Evolutionary conservation across 1,284 basidiomycete genomes (phyloP).

Genomic region (Leucoagaricus sp.): DNA sequence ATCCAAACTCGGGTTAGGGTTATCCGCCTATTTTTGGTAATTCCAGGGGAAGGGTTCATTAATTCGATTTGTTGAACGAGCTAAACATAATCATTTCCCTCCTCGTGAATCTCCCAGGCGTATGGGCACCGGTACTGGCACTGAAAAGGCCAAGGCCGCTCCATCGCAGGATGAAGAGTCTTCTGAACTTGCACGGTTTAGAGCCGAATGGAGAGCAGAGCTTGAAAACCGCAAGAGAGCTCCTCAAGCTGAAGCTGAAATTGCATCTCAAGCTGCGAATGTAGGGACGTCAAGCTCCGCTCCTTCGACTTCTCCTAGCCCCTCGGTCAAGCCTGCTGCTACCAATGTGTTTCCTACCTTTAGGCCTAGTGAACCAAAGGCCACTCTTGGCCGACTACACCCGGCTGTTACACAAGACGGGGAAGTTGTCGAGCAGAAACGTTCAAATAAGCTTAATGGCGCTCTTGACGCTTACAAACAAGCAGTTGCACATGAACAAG

Average conservation of each 20-base stretch:
- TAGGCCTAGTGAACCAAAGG: not conserved
- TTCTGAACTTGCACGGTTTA: constrained; percentile 63
- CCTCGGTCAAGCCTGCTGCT: not conserved
- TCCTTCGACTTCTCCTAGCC: not conserved
- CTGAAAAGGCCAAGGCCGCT: constrained; percentile 1
- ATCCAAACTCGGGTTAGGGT: constrained; percentile 22
- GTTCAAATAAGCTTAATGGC: constrained; percentile 37
- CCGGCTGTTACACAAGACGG: constrained; percentile 17
- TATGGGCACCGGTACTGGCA: not conserved
- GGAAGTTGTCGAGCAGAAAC: constrained; percentile 14
- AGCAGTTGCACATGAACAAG: constrained; percentile 75
- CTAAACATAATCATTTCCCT: not conserved
- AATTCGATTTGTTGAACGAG: not conserved
- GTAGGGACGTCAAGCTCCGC: not conserved
- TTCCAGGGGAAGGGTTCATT: not conserved
- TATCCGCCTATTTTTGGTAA: constrained; percentile 4
- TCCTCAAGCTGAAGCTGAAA: not conserved
- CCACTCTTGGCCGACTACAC: constrained; percentile 1
- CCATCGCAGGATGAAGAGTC: constrained; percentile 28
- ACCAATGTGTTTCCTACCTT: not conserved
- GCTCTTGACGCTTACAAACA: constrained; percentile 70
- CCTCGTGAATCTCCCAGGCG: not conserved
- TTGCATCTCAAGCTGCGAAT: not conserved
- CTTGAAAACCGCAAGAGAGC: constrained; percentile 46
- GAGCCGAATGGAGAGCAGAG: constrained; percentile 76